Conservation (phyloP, 1,284 basidiomycete genomes). For the Coriolopsis trogii region DNA sequence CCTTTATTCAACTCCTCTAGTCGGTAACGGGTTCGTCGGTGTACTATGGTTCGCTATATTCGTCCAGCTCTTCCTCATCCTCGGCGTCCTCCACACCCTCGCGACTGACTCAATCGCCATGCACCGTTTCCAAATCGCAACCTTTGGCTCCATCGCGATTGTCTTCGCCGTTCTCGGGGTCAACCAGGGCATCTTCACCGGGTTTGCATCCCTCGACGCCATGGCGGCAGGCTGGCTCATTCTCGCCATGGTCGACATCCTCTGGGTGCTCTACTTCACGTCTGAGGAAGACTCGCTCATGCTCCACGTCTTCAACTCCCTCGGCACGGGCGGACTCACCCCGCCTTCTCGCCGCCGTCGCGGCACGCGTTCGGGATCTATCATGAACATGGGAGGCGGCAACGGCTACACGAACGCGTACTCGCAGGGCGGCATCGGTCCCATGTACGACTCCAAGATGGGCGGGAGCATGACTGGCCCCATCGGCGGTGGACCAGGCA, state of each 20-base stretch:
- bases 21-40: conserved; percentile 56
- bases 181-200: conserved; percentile 64
- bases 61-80: conserved; percentile 81
- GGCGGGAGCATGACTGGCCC: conserved; percentile 47
- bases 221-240: conserved; percentile 95
- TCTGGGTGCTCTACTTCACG: conserved; percentile 97
- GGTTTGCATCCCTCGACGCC: conserved; percentile 64
- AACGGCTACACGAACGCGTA: conserved; percentile 68
- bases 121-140: conserved; percentile 86
- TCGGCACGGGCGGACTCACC: conserved; percentile 86
- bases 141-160: conserved; percentile 85
- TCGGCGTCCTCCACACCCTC: conserved; percentile 81
- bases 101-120: conserved; percentile 84
- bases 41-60: conserved; percentile 93
- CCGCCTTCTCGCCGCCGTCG: conserved; percentile 75
- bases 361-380: conserved; percentile 52
- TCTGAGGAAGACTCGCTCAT: conserved; percentile 91
- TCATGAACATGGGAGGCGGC: conserved; percentile 60
- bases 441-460: conserved; percentile 63
- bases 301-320: conserved; percentile 82
- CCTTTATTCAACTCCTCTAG: no score
- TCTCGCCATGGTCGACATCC: conserved; percentile 85
- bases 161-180: conserved; percentile 87
- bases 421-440: conserved; percentile 54
- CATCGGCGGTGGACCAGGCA: conserved; percentile 65